phyloP scores from a whole-genome alignment of 352 stramenopile genomes.

The Pythium phragmitis region DNA sequence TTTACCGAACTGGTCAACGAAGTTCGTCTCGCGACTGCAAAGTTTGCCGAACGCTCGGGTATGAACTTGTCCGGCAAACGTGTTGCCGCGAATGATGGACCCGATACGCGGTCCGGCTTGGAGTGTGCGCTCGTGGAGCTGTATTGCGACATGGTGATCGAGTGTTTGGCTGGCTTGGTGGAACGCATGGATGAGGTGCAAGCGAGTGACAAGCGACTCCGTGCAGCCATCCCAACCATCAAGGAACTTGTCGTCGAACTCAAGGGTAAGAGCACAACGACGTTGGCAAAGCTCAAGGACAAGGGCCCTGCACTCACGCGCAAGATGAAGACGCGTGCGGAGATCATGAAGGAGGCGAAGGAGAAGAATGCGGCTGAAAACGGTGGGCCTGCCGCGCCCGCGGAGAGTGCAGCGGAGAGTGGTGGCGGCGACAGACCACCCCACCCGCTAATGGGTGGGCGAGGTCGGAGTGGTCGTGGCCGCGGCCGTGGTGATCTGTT shows the following conservation, averaged over 20 bases:
- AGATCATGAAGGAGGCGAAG: conserved; percentile 87
- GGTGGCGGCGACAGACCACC: conserved; percentile 31
- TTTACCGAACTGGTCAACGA: conserved; percentile 85
- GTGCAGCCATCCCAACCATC: conserved; percentile 63
- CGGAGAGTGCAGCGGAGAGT: conserved; percentile 8
- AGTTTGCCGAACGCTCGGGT: conserved; percentile 82
- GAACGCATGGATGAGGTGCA: conserved; percentile 85
- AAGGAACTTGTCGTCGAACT: conserved; percentile 64
- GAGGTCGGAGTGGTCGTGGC: conserved; percentile 38
- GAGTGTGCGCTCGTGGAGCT: conserved; percentile 64
- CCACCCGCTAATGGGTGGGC: conserved; percentile 40
- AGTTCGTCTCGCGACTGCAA: conserved; percentile 66
- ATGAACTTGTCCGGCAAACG: conserved; percentile 85
- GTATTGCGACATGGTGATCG: conserved; percentile 61
- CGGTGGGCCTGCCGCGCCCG: conserved; percentile 29
- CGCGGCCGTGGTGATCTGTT: conserved; percentile 40
- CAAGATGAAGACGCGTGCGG: conserved; percentile 61
- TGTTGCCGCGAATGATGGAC: conserved; percentile 56
- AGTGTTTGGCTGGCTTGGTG: conserved; percentile 78
- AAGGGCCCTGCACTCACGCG: conserved; percentile 58
- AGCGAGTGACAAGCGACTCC: conserved; percentile 77
- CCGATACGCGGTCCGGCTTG: conserved; percentile 74
- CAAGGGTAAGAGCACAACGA: conserved; percentile 53
- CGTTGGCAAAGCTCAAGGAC: conserved; percentile 58
- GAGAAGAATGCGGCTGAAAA: conserved; percentile 74